These are phyloP conservation scores for Diplocarpon mali DNA, from an alignment of 2,329 filamentous ascomycete species.

Conservation along the genomic window DNA sequence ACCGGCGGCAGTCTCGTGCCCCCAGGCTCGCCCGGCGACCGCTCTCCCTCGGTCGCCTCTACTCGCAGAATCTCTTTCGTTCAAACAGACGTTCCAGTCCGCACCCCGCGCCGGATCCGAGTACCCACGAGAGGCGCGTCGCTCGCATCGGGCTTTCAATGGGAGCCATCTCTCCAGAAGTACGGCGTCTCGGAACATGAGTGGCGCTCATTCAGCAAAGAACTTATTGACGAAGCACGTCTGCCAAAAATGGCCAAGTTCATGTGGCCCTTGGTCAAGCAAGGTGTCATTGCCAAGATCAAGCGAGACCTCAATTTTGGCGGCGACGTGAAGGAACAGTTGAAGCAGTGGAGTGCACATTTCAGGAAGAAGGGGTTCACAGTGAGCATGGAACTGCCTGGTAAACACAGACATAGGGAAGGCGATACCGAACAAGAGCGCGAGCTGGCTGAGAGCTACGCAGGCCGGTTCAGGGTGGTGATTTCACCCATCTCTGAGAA, in stretches of 20 bases:
- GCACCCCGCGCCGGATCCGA: constrained; percentile 14
- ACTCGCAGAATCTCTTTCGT: constrained; percentile 21
- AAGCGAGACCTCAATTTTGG: constrained; percentile 19
- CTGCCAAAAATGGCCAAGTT: constrained; percentile 10
- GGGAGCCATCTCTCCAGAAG: constrained; percentile 17
- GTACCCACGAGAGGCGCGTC: constrained; percentile 15
- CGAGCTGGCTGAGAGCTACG: constrained; percentile 10
- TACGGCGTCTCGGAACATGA: constrained; percentile 17
- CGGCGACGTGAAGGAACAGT: constrained; percentile 9
- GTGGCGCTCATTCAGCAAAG: constrained; percentile 18
- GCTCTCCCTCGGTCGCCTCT: constrained; percentile 15
- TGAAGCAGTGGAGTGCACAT: constrained; percentile 17
- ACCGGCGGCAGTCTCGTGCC: constrained; percentile 3
- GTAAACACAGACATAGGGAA: constrained; percentile 10
- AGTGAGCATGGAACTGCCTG: constrained; percentile 17
- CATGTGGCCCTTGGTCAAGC: constrained; percentile 14
- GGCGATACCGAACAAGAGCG: constrained; percentile 15
- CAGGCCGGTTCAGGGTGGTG: constrained; percentile 18
- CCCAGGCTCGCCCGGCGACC: constrained; percentile 2
- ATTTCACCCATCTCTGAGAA: constrained; percentile 19
- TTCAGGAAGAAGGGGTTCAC: constrained; percentile 17
- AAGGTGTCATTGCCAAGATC: constrained; percentile 15
- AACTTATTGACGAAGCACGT: constrained; percentile 13
- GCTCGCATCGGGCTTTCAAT: constrained; percentile 18
- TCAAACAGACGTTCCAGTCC: constrained; percentile 11